Percentiles rank a stretch among this genome's conserved stretches.
phyloP scores from a whole-genome alignment of 2,329 filamentous ascomycete genomes.

The Colletotrichum filicis region DNA sequence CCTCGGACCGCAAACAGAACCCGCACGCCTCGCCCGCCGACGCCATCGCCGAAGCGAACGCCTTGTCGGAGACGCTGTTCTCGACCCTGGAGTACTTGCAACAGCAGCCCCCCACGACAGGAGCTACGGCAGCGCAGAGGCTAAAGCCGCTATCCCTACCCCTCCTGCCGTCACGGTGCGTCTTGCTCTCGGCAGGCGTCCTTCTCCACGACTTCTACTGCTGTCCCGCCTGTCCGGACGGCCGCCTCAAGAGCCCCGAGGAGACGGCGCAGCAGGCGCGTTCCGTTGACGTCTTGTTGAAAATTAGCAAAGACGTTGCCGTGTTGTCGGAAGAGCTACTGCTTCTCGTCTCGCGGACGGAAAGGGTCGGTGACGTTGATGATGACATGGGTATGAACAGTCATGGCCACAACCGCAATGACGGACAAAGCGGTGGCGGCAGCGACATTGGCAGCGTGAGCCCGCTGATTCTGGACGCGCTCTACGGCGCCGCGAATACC shows the following conservation, averaged over 20 bases:
- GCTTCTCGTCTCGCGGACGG: conserved; percentile 34
- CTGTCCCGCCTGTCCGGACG: conserved; percentile 42
- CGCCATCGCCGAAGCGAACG: conserved; percentile 5
- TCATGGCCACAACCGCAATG: too few relatives aligned
- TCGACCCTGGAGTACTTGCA: not conserved
- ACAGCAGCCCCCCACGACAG: not conserved
- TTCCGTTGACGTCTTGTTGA: conserved; percentile 46
- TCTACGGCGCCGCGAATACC: conserved; percentile 50
- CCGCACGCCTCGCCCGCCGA: conserved; percentile 1
- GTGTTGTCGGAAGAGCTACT: conserved; percentile 42
- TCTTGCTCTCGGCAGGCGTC: conserved; percentile 37
- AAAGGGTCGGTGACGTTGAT: not conserved
- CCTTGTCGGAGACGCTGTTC: not conserved
- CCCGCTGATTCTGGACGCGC: conserved; percentile 48
- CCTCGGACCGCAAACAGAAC: conserved; percentile 14
- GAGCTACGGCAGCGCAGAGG: not conserved
- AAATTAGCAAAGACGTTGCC: conserved; percentile 41
- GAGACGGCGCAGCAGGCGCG: conserved; percentile 45
- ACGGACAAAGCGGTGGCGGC: not conserved
- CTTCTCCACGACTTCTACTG: conserved; percentile 51
- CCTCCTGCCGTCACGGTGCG: conserved; percentile 35
- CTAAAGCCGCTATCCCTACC: not conserved
- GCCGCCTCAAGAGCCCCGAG: conserved; percentile 37
- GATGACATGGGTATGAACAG: conserved; percentile 31
- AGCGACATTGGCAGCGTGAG: conserved; percentile 43